Conservation (phyloP, 1,284 basidiomycete genomes). For the Trametes pubescens region DNA sequence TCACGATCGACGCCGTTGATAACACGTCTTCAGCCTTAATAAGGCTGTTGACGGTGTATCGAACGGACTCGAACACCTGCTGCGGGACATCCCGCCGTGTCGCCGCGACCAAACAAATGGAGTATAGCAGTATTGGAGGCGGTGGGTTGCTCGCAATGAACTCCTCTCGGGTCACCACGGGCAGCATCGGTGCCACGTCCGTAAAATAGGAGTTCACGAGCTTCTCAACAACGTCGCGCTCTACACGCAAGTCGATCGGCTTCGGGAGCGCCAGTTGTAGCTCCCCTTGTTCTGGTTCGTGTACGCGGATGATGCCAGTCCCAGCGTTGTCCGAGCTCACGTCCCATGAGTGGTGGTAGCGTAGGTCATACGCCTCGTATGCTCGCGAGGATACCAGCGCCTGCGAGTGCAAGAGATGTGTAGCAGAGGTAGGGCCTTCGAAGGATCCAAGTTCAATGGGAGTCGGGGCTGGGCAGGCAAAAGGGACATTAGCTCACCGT, state of each 20-base stretch:
- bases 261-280: slow-evolving; percentile 61
- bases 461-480: neutral
- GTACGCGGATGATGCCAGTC: slow-evolving; percentile 89
- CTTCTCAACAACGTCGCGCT: slow-evolving; percentile 81
- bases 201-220: slow-evolving; percentile 93
- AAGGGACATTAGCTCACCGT: slow-evolving; percentile 56
- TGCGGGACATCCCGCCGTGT: slow-evolving; percentile 86
- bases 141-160: slow-evolving; percentile 82
- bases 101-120: slow-evolving; percentile 92
- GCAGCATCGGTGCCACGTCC: slow-evolving; percentile 85
- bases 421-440: slow-evolving; percentile 83
- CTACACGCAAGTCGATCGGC: slow-evolving; percentile 72
- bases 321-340: slow-evolving; percentile 70
- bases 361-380: slow-evolving; percentile 88
- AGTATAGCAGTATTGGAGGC: slow-evolving; percentile 86
- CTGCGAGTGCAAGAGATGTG: slow-evolving; percentile 90
- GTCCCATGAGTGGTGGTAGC: slow-evolving; percentile 86
- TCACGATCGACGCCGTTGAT: slow-evolving; percentile 85
- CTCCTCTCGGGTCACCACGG: slow-evolving; percentile 87
- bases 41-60: slow-evolving; percentile 85
- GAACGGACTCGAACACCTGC: slow-evolving; percentile 84
- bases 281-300: slow-evolving; percentile 67
- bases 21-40: slow-evolving; percentile 92
- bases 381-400: slow-evolving; percentile 82
- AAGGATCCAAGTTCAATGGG: slow-evolving; percentile 44